A percentile compares a stretch with the other conserved stretches of the same genome.
These are phyloP conservation scores for Lachnellula suecica DNA, from an alignment of 2,329 filamentous ascomycete species.

Conservation along the genomic window DNA sequence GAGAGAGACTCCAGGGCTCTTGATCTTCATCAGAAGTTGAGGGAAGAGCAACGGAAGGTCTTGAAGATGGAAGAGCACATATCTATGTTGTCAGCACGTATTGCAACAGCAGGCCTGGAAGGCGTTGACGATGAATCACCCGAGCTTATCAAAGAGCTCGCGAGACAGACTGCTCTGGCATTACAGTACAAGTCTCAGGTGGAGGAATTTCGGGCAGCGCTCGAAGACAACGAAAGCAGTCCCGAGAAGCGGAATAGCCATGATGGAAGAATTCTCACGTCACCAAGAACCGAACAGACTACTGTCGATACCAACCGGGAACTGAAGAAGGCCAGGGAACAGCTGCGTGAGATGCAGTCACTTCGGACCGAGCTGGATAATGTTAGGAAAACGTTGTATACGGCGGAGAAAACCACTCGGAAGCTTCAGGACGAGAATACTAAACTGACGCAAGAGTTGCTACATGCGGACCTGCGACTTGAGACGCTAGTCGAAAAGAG, in stretches of 20 bases:
- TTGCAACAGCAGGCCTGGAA: slow-evolving; percentile 40
- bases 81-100: slow-evolving; percentile 58
- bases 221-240: slow-evolving; percentile 38
- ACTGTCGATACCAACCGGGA: slow-evolving; percentile 54
- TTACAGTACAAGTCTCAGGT: slow-evolving; percentile 59
- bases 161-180: slow-evolving; percentile 56
- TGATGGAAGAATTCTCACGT: slow-evolving; percentile 36
- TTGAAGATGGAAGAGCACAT: slow-evolving; percentile 62
- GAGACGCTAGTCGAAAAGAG: slow-evolving; percentile 31
- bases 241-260: slow-evolving; percentile 33
- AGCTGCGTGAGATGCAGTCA: slow-evolving; percentile 50
- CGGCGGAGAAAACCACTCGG: slow-evolving; percentile 38
- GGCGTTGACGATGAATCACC: slow-evolving; percentile 44
- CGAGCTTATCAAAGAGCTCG: slow-evolving; percentile 52
- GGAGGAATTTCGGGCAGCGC: slow-evolving; percentile 55
- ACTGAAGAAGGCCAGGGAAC: slow-evolving; percentile 52
- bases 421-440: slow-evolving; percentile 32
- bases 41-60: slow-evolving; percentile 66
- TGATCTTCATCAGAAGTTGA: slow-evolving; percentile 63
- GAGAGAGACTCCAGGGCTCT: slow-evolving; percentile 73
- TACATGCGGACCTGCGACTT: slow-evolving; percentile 27
- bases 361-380: slow-evolving; percentile 53
- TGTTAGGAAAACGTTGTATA: slow-evolving; percentile 49
- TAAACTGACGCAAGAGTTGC: slow-evolving; percentile 28
- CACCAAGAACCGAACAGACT: slow-evolving; percentile 50